Conservation (phyloP, 805 yeast genomes). For the Kazachstania psychrophila region DNA sequence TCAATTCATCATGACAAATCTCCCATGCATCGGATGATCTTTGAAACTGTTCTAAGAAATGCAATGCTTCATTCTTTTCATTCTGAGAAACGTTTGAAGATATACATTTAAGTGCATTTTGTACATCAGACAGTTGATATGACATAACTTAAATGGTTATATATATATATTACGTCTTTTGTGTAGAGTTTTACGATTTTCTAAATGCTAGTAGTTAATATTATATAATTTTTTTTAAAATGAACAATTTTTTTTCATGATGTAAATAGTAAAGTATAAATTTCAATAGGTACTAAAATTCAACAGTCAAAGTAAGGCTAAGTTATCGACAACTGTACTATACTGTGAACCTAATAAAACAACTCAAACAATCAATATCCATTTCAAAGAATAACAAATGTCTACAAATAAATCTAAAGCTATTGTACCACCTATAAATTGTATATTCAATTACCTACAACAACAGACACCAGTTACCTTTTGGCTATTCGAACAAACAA, state of each 20-base stretch:
- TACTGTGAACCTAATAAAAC: too few species aligned
- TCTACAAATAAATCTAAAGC: slow-evolving; percentile 16
- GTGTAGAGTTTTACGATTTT: too few species aligned
- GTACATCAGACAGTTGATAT: slow-evolving; percentile 15
- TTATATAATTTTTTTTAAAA: too few species aligned
- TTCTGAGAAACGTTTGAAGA: slow-evolving; percentile 22
- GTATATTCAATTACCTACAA: slow-evolving; percentile 78
- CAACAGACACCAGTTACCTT: slow-evolving; percentile 70
- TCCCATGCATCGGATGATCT: slow-evolving; percentile 79
- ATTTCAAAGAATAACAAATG: too few species aligned
- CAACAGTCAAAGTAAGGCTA: too few species aligned
- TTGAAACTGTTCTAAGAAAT: slow-evolving; percentile 71
- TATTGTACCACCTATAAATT: slow-evolving; percentile 84
- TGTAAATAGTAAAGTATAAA: too few species aligned
- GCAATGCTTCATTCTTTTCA: slow-evolving; percentile 37
- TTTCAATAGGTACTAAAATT: too few species aligned
- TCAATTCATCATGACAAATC: slow-evolving; percentile 47
- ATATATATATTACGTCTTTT: too few species aligned
- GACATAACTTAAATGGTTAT: slow-evolving; percentile 9
- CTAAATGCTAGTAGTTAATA: too few species aligned
- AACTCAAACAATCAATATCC: too few species aligned
- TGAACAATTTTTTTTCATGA: too few species aligned
- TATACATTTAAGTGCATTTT: slow-evolving; percentile 23
- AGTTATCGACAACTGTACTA: too few species aligned
- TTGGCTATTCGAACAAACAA: slow-evolving; percentile 85